A percentile compares a stretch with the other conserved stretches of the same genome.
Conservation (phyloP, 495 filamentous ascomycete species). For the Penicillium arizonense region DNA sequence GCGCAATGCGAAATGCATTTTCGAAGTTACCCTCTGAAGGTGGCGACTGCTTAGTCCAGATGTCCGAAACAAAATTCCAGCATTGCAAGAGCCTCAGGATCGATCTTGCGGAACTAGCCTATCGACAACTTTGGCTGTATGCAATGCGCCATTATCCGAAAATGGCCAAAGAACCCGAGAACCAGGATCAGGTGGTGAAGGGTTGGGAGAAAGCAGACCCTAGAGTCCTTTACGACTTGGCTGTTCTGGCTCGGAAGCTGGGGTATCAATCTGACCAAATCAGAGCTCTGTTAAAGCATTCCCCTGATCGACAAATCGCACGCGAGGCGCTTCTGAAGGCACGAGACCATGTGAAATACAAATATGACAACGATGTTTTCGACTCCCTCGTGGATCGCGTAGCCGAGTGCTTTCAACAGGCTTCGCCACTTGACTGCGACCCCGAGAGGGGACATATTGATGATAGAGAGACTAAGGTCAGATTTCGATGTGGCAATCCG, state of each 20-base stretch:
- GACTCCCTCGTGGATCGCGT: constrained; percentile 1
- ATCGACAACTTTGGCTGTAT: no score
- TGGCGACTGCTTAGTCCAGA: no score
- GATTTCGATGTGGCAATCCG: background rate
- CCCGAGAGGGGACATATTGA: background rate
- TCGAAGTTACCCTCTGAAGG: no score
- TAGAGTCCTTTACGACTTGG: background rate
- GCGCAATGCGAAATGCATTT: background rate
- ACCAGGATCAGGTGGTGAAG: no score
- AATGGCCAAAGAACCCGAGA: no score
- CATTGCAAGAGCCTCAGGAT: no score
- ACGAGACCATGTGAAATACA: background rate
- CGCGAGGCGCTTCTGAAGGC: constrained; percentile 2
- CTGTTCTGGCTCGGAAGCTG: background rate
- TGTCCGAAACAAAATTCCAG: no score
- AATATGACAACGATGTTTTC: background rate
- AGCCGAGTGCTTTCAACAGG: background rate
- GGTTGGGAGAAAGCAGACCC: no score
- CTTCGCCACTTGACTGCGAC: background rate
- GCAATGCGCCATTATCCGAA: no score
- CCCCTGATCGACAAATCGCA: constrained; percentile 1
- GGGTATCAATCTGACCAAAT: background rate
- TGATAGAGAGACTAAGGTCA: background rate
- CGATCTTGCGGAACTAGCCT: no score
- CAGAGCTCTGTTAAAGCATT: background rate